Percentiles rank a stretch among this genome's conserved stretches.
phyloP scores from a whole-genome alignment of 1,284 basidiomycete genomes.

The Ganoderma multipileum region DNA sequence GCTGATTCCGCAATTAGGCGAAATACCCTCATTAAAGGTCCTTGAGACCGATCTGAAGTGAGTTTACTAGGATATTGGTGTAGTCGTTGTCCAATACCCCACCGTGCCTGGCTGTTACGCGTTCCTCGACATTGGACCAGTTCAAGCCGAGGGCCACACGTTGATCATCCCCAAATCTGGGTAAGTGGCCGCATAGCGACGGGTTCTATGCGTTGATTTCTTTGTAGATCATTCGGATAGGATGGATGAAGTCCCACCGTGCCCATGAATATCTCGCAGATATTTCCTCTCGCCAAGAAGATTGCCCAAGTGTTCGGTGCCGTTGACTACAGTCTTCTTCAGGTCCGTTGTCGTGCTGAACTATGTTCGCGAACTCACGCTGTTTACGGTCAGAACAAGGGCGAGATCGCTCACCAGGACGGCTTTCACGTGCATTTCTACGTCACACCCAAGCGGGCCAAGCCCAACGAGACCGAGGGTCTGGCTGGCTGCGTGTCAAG shows the following conservation, averaged over 20 bases:
- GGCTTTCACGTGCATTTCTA: conserved; percentile 92
- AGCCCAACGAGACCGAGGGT: conserved; percentile 75
- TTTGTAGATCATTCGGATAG: conserved; percentile 76
- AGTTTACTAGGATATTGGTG: conserved; percentile 35
- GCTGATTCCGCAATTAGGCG: conserved; percentile 47
- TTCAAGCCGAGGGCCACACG: conserved; percentile 84
- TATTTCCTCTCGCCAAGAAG: conserved; percentile 85
- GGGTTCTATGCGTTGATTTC: background rate
- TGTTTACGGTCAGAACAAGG: conserved; percentile 74
- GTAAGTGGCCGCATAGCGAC: conserved; percentile 19
- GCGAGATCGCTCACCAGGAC: conserved; percentile 80
- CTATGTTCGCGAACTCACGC: background rate
- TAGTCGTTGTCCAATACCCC: conserved; percentile 16
- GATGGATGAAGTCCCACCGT: conserved; percentile 81
- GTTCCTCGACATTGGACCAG: conserved; percentile 89
- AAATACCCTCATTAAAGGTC: conserved; percentile 85
- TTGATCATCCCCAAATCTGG: conserved; percentile 90
- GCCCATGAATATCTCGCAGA: conserved; percentile 81
- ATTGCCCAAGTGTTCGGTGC: conserved; percentile 80
- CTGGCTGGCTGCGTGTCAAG: conserved; percentile 70
- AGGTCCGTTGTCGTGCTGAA: conserved; percentile 44
- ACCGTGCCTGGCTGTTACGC: conserved; percentile 38
- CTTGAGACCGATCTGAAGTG: conserved; percentile 78
- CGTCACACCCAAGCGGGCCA: conserved; percentile 92
- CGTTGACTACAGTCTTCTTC: conserved; percentile 87